Conservation (phyloP, 768 basidiomycete genomes). For the Trametes cubensis region DNA sequence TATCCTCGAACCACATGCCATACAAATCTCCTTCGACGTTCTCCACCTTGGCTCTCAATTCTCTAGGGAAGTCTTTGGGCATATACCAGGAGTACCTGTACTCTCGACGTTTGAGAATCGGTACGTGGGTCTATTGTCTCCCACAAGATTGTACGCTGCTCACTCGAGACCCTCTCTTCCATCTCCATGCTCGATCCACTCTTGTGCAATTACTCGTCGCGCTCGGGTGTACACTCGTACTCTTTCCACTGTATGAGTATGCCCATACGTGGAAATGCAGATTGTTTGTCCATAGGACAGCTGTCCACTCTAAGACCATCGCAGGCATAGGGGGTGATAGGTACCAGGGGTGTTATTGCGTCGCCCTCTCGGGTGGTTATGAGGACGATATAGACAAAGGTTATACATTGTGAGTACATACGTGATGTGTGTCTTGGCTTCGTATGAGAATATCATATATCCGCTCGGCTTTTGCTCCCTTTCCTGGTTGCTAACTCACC, state of each 20-base stretch:
- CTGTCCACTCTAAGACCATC: slow-evolving; percentile 22
- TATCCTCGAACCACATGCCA: neutral
- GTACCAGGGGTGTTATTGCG: slow-evolving; percentile 23
- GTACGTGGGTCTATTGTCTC: neutral
- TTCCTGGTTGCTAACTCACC: neutral
- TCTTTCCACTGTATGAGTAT: too few relatives aligned
- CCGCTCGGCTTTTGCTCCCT: too few relatives aligned
- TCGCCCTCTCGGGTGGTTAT: slow-evolving; percentile 28
- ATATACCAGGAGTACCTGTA: slow-evolving; percentile 15
- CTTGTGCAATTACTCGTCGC: too few relatives aligned
- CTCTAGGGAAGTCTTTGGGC: slow-evolving; percentile 12
- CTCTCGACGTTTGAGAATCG: slow-evolving; percentile 20
- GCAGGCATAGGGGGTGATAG: slow-evolving; percentile 26
- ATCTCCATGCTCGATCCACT: too few relatives aligned
- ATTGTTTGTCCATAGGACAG: slow-evolving; percentile 11
- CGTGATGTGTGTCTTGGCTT: too few relatives aligned
- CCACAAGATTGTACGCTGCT: neutral
- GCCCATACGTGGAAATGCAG: neutral
- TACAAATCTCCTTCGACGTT: neutral
- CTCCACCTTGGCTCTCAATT: neutral
- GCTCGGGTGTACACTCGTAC: too few relatives aligned
- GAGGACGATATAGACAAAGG: slow-evolving; percentile 30
- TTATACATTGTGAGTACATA: slow-evolving; percentile 23
- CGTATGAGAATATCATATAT: too few relatives aligned
- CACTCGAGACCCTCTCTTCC: neutral